These are phyloP conservation scores for Leccinum truebloodii DNA, from an alignment of 768 basidiomycete genomes.

Conservation along the genomic window DNA sequence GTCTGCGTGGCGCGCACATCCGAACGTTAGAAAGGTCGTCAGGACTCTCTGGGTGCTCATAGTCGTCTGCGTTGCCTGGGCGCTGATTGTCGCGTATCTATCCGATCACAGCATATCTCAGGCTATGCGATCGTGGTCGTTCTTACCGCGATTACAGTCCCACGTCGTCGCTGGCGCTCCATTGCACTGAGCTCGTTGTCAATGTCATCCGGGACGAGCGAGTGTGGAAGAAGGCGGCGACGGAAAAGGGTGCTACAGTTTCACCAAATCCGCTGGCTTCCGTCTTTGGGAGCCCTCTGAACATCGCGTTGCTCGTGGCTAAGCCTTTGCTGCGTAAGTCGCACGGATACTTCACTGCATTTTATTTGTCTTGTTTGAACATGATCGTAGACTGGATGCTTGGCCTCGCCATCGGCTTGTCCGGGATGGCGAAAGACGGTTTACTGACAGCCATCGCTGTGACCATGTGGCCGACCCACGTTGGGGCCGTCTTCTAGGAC, in stretches of 20 bases:
- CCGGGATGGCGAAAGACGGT: slow-evolving; percentile 12
- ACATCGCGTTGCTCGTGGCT: slow-evolving; percentile 15
- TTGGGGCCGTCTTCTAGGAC: slow-evolving; percentile 1
- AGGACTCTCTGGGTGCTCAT: slow-evolving; percentile 26
- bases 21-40: slow-evolving; percentile 24
- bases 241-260: slow-evolving; percentile 14
- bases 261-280: slow-evolving; percentile 22
- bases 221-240: slow-evolving; percentile 28
- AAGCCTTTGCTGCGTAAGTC: slow-evolving; percentile 32
- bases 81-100: slow-evolving; percentile 10
- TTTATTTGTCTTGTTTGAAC: neutral
- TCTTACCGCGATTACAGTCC: slow-evolving; percentile 24
- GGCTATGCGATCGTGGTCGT: slow-evolving; percentile 22
- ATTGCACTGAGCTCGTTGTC: slow-evolving; percentile 30
- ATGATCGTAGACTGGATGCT: slow-evolving; percentile 33
- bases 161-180: slow-evolving; percentile 25
- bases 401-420: slow-evolving; percentile 27
- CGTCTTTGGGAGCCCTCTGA: slow-evolving; percentile 23
- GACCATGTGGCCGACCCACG: slow-evolving; percentile 32
- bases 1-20: slow-evolving; percentile 31
- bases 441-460: slow-evolving; percentile 18
- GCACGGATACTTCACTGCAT: too few species aligned
- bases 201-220: slow-evolving; percentile 33
- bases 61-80: slow-evolving; percentile 24
- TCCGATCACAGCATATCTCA: slow-evolving; percentile 9